Evolutionary conservation across 371 early-diverging fungal species (phyloP).

Genomic region (Lichtheimia ramosa): DNA sequence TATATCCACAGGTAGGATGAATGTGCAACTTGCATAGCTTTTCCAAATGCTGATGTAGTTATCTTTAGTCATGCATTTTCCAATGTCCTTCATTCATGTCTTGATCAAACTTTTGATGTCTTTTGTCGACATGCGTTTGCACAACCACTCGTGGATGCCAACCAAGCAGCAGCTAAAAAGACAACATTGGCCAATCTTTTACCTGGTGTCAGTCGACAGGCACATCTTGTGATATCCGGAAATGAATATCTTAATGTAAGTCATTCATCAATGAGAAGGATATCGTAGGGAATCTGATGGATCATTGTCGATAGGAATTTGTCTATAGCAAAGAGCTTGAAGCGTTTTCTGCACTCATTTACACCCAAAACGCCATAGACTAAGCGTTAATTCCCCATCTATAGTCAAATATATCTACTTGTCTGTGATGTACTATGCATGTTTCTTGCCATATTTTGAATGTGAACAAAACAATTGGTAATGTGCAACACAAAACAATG

Average conservation of each 20-base stretch:
- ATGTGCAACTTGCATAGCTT: constrained; percentile 48
- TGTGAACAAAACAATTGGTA: background rate
- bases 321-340: constrained; percentile 71
- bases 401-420: too few relatives aligned
- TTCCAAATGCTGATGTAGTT: too few relatives aligned
- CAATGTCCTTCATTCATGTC: constrained; percentile 49
- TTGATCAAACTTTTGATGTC: constrained; percentile 63
- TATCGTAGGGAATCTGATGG: background rate
- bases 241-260: constrained; percentile 80
- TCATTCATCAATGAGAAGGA: background rate
- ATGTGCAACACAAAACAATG: background rate
- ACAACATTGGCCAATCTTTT: constrained; percentile 75
- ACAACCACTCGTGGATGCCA: too few relatives aligned
- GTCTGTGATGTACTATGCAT: too few relatives aligned
- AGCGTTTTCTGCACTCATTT: constrained; percentile 73
- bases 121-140: constrained; percentile 46
- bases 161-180: constrained; percentile 33
- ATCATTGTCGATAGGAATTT: constrained; percentile 46
- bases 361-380: constrained; percentile 57
- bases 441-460: too few relatives aligned
- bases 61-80: too few relatives aligned
- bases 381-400: constrained; percentile 2
- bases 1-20: constrained; percentile 74
- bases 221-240: constrained; percentile 79
- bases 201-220: constrained; percentile 76